These are phyloP conservation scores for Acidiella bohemica DNA, from an alignment of 495 filamentous ascomycete species.

Conservation along the genomic window DNA sequence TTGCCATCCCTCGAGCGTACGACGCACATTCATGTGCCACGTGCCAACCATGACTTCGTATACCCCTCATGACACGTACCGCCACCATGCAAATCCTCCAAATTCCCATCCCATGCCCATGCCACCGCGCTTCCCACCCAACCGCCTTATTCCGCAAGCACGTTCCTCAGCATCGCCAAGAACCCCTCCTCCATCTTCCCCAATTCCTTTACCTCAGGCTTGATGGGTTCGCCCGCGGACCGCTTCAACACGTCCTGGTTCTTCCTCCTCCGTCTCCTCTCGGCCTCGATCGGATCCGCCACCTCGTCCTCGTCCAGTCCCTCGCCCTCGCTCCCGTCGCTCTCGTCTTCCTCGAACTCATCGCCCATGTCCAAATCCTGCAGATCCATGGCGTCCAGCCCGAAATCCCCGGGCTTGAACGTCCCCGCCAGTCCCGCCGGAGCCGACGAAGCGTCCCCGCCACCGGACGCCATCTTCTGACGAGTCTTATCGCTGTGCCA, in stretches of 20 bases:
- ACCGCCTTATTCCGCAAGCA: slow-evolving; percentile 52
- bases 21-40: too few species aligned
- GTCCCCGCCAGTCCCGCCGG: slow-evolving; percentile 6
- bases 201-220: slow-evolving; percentile 69
- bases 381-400: slow-evolving; percentile 63
- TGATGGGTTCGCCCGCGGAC: slow-evolving; percentile 76
- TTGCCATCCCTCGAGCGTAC: too few species aligned
- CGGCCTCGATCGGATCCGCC: slow-evolving; percentile 70
- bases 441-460: neutral
- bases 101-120: too few species aligned
- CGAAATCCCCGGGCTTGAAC: slow-evolving; percentile 42
- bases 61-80: too few species aligned
- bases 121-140: neutral
- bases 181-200: slow-evolving; percentile 66
- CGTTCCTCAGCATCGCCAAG: slow-evolving; percentile 67
- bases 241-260: slow-evolving; percentile 67
- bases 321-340: slow-evolving; percentile 39
- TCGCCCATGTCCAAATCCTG: slow-evolving; percentile 70
- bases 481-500: slow-evolving; percentile 97
- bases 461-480: slow-evolving; percentile 79
- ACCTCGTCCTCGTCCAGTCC: slow-evolving; percentile 44
- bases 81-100: too few species aligned
- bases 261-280: slow-evolving; percentile 59
- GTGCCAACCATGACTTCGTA: too few species aligned
- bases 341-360: slow-evolving; percentile 43